These are phyloP conservation scores for Trypanosoma theileri DNA, from an alignment of 208 protist species.

Conservation along the genomic window DNA sequence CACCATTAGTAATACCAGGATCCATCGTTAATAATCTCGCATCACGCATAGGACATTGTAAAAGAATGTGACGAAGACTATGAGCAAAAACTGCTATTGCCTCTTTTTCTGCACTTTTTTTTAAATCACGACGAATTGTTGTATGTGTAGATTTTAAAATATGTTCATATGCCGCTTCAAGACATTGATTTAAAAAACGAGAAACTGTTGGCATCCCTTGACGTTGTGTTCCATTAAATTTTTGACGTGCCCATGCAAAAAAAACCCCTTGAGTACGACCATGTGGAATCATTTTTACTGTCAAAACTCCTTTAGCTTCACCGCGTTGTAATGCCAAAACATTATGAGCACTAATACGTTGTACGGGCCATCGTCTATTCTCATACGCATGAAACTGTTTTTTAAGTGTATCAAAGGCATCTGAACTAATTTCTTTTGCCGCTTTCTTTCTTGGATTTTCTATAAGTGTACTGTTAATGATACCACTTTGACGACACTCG, in stretches of 20 bases:
- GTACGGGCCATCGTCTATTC: slow-evolving; percentile 42
- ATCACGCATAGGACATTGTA: slow-evolving; percentile 67
- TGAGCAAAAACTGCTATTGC: slow-evolving; percentile 78
- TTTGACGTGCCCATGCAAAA: slow-evolving; percentile 25
- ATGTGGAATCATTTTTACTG: slow-evolving; percentile 46
- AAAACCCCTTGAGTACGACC: slow-evolving; percentile 39
- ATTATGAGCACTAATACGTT: slow-evolving; percentile 47
- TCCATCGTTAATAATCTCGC: slow-evolving; percentile 83
- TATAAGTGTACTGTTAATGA: slow-evolving; percentile 42
- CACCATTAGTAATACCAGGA: slow-evolving; percentile 73
- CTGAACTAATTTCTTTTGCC: slow-evolving; percentile 57
- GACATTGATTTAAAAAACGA: slow-evolving; percentile 22
- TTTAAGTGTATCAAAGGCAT: slow-evolving; percentile 48
- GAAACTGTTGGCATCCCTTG: slow-evolving; percentile 30
- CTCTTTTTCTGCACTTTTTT: slow-evolving; percentile 74
- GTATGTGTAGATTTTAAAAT: slow-evolving; percentile 43
- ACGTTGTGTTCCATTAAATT: slow-evolving; percentile 32
- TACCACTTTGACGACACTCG: slow-evolving; percentile 37
- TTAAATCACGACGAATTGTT: slow-evolving; percentile 59
- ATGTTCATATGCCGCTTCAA: slow-evolving; percentile 43
- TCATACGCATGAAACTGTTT: slow-evolving; percentile 74
- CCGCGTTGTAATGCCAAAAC: slow-evolving; percentile 72
- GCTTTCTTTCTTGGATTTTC: slow-evolving; percentile 56
- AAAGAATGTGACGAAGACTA: slow-evolving; percentile 78
- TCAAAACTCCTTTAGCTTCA: slow-evolving; percentile 65